Base-by-base conservation (phyloP, 2,329 filamentous ascomycete genomes). In the Dryadomyces quercus-mongolicae region DNA sequence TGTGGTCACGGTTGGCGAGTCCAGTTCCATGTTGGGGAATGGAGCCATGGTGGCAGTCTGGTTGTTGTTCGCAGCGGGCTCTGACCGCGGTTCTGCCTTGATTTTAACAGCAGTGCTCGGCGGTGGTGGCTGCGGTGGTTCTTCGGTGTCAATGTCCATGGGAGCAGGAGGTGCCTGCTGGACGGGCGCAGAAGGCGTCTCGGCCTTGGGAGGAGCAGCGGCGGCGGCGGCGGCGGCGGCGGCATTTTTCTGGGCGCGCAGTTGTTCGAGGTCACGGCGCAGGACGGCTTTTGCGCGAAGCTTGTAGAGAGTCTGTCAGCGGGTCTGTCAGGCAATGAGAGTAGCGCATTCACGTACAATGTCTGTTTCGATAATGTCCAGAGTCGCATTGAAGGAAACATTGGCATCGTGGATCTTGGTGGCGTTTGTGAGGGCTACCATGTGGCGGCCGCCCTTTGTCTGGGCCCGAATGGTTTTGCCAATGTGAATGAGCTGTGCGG, bases 401-500 rank as follows among this genome's bases (percentile, higher is more conserved):
- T 77, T 70, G n/a, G 70, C 70, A 45, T 76, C 73, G 36, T 70
- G 66, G 54, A 78, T 64, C 60, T 73, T 76, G 47, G 67, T 63
- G 53, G 70, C 70, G 55, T 64, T 62, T 61, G 64, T 43, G 61
- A 63, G 58, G 63, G 62, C 62, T 15, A 62, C 60, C 16, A 68
- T 68, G 55, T 67, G 70, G 44, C 71, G 67, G 15, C 70, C 69
- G 58, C 78, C 74, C 59, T 71, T 74, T 34, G 68, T 67, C 42
- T 72, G 73, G 1, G 73, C 67, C 50, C 71, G 76, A 13, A 82
- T 66, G 18, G 77, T 76, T 62, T 78, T 83, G 16, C 78, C 79
- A 2, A 75, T 78, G 63, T 82, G 75, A 15, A 83, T 70, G 25
- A 82, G 73, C 80, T 83, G 56, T n/a, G n/a, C n/a, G n/a, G n/a